Evolutionary conservation across 2,329 filamentous ascomycete species (phyloP).

Genomic region (Calonectria ilicicola): DNA sequence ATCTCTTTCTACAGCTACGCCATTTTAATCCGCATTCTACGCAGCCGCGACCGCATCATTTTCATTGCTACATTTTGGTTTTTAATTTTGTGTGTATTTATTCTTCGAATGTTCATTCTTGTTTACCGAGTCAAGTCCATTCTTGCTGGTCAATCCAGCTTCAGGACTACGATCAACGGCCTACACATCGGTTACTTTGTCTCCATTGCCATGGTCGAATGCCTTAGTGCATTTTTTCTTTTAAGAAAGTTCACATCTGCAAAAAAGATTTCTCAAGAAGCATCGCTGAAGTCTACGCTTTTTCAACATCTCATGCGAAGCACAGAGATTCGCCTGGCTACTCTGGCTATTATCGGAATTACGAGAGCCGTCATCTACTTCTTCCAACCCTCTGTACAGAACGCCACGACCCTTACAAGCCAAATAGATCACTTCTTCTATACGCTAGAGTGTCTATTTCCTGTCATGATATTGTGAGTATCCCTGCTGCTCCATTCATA

Average conservation of each 20-base stretch:
- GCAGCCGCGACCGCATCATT: conserved; percentile 51
- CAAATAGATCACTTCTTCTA: conserved; percentile 56
- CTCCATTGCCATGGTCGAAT: conserved; percentile 54
- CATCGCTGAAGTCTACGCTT: conserved; percentile 46
- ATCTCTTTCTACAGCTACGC: conserved; percentile 62
- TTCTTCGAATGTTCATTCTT: conserved; percentile 58
- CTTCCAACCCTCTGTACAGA: conserved; percentile 51
- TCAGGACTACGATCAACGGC: conserved; percentile 48
- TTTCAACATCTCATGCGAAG: conserved; percentile 52
- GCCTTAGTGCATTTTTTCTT: conserved; percentile 53
- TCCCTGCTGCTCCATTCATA: fast-evolving
- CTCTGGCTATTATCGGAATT: conserved; percentile 51
- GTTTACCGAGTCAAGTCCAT: conserved; percentile 47
- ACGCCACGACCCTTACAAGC: conserved; percentile 49
- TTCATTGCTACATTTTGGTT: conserved; percentile 68
- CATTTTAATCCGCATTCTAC: conserved; percentile 63
- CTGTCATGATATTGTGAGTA: conserved; percentile 52
- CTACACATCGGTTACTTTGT: conserved; percentile 56
- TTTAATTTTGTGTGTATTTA: conserved; percentile 63
- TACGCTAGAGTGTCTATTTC: conserved; percentile 54
- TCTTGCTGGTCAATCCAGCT: conserved; percentile 32
- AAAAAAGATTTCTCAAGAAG: conserved; percentile 34
- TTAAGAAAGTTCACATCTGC: conserved; percentile 51
- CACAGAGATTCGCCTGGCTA: conserved; percentile 54
- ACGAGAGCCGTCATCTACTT: conserved; percentile 55